A percentile compares a stretch with the other conserved stretches of the same genome.
phyloP scores from a whole-genome alignment of 2,329 filamentous ascomycete species.

The Eurotiales sp. region DNA sequence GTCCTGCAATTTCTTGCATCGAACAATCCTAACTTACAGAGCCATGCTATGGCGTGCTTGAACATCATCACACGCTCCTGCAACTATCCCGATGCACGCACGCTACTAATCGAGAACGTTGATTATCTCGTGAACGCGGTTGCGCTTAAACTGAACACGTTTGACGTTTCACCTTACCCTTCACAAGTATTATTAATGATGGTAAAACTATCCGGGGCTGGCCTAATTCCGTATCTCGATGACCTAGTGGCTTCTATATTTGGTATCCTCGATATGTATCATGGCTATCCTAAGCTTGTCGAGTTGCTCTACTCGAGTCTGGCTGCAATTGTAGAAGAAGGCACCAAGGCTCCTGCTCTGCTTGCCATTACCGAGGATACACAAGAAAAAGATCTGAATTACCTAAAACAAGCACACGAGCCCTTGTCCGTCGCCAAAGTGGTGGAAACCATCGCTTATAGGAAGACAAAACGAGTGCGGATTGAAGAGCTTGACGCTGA shows the following conservation, averaged over 20 bases:
- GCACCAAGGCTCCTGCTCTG: conserved; percentile 54
- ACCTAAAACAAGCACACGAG: conserved; percentile 29
- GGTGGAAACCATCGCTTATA: conserved; percentile 29
- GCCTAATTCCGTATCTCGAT: conserved; percentile 80
- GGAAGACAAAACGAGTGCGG: conserved; percentile 29
- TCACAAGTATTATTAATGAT: conserved; percentile 93
- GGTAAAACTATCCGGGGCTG: conserved; percentile 78
- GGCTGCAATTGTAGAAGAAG: conserved; percentile 78
- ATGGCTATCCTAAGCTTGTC: conserved; percentile 83
- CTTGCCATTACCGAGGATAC: conserved; percentile 42
- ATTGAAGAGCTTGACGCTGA: conserved; percentile 20
- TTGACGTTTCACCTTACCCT: conserved; percentile 87
- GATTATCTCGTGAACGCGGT: conserved; percentile 97
- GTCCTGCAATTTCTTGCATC: conserved; percentile 86
- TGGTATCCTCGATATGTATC: conserved; percentile 87
- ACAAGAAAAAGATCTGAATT: conserved; percentile 21
- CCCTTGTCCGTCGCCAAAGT: conserved; percentile 31
- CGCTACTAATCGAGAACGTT: conserved; percentile 82
- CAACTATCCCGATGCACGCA: conserved; percentile 68
- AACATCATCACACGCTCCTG: conserved; percentile 75
- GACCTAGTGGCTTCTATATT: conserved; percentile 91
- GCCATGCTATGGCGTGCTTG: conserved; percentile 77
- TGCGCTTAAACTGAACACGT: conserved; percentile 80
- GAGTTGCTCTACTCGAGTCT: conserved; percentile 81
- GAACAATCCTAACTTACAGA: conserved; percentile 61